These are phyloP conservation scores for Tylopilus cervinicoccineus DNA, from an alignment of 768 basidiomycete genomes.

Conservation along the genomic window DNA sequence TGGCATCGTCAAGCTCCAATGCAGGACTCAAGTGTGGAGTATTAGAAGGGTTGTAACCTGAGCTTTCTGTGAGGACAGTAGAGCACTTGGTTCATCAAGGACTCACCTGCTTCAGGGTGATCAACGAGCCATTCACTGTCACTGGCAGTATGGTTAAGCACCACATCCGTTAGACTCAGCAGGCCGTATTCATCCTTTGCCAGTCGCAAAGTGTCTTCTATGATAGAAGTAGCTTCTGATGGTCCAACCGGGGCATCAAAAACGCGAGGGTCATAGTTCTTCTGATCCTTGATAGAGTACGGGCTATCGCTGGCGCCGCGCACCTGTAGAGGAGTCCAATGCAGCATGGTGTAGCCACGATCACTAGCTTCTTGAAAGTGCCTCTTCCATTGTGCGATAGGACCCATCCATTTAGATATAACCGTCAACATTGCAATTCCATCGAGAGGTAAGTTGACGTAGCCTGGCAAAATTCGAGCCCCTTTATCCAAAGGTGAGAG, in stretches of 20 bases:
- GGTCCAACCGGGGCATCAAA: slow-evolving; percentile 44
- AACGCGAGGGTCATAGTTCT: slow-evolving; percentile 73
- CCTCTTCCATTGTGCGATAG: slow-evolving; percentile 67
- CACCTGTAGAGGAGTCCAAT: slow-evolving; percentile 93
- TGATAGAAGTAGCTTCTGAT: slow-evolving; percentile 50
- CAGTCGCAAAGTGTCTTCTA: slow-evolving; percentile 61
- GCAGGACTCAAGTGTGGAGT: slow-evolving; percentile 92
- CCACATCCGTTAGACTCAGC: slow-evolving; percentile 89
- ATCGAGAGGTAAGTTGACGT: slow-evolving; percentile 76
- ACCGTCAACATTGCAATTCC: slow-evolving; percentile 86
- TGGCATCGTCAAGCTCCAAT: slow-evolving; percentile 83
- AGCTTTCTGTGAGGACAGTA: slow-evolving; percentile 2
- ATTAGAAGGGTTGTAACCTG: slow-evolving; percentile 88
- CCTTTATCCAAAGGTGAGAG: slow-evolving; percentile 53
- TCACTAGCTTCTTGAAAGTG: slow-evolving; percentile 82
- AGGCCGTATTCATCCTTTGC: slow-evolving; percentile 87
- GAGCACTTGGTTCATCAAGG: not conserved
- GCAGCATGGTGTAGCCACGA: slow-evolving; percentile 97
- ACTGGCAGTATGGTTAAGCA: slow-evolving; percentile 95
- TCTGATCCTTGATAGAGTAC: slow-evolving; percentile 89
- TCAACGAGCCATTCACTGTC: slow-evolving; percentile 88
- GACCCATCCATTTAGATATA: slow-evolving; percentile 98
- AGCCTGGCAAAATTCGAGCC: slow-evolving; percentile 44
- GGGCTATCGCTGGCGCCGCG: slow-evolving; percentile 88
- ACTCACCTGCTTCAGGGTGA: slow-evolving; percentile 91